Evolutionary conservation across 176 grass and related monocot genomes (phyloP).

Genomic region (Rhynchospora pubera): DNA sequence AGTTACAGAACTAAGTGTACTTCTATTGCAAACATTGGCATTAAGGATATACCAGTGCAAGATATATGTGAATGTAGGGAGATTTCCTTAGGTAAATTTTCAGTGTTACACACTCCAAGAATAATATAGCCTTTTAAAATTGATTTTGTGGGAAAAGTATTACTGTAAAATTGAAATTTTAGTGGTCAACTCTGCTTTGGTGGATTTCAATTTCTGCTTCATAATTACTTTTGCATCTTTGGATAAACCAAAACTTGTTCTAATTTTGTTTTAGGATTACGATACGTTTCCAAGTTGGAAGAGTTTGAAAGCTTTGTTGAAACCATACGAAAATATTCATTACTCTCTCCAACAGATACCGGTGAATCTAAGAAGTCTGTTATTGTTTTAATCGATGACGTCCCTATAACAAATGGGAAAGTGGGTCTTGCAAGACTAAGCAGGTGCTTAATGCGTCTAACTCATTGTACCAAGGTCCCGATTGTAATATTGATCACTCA

Average conservation of each 20-base stretch:
- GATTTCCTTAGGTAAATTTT: neutral
- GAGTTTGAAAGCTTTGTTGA: constrained; percentile 85
- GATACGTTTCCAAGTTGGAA: constrained; percentile 89
- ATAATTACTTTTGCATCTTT: constrained; percentile 4
- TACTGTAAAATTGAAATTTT: neutral
- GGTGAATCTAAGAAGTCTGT: constrained; percentile 46
- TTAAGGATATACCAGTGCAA: neutral
- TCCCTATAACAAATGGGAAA: constrained; percentile 73
- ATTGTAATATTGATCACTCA: constrained; percentile 78
- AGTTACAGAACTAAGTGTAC: neutral
- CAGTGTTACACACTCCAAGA: neutral
- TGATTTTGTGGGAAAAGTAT: neutral
- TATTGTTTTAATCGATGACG: constrained; percentile 82
- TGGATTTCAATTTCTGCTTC: neutral
- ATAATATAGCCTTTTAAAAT: too few species aligned
- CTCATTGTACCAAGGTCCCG: constrained; percentile 57
- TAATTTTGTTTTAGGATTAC: constrained; percentile 45
- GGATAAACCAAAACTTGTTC: too few species aligned
- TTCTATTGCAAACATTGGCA: neutral
- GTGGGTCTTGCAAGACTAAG: constrained; percentile 65
- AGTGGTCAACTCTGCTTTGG: neutral
- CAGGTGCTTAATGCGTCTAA: constrained; percentile 65
- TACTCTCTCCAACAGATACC: constrained; percentile 41
- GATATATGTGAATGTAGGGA: neutral
- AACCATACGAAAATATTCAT: constrained; percentile 78